Base-by-base conservation (phyloP, 192 early-diverging fungal genomes). In the Chytriomyces confervae region DNA sequence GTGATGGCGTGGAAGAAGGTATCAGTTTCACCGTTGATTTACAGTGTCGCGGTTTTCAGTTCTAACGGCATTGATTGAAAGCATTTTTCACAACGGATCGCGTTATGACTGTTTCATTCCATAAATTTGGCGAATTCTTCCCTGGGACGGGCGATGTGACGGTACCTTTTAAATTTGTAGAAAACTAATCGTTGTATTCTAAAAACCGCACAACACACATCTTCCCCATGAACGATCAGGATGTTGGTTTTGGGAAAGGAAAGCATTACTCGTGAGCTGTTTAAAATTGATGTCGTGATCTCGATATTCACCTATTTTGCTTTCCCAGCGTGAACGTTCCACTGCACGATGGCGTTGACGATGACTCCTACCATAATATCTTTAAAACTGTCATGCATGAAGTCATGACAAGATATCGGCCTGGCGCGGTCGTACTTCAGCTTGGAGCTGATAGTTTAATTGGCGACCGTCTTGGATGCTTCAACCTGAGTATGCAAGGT, bases 51-150 rank as follows among this genome's bases (percentile, higher is more conserved):
- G 36, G 4, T 2, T 36, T 36, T 36, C 36, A 4, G 36, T 36
- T 36, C 36, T 36, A 36, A 36, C 36, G 36, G 1, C 36, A 36
- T 36, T 36, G 36, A 36, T 36, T 36, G 36, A 36, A 36, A 78
- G 98, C 98, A 5, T 99, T 99, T 82, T 92, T 91, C 69, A 86
- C 91, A 6, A 97, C 95, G 36, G 91, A 93, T 77, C 86, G 91
- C 50, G 97, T 98, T n/a, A 96, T 95, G 93, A 97, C 97, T 10
- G 90, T 97, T 2, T 98, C 96, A 9, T 91, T 98, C 81, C 98
- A 99, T 82, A 96, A 97, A 83, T 92, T 95, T 81, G 94, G 92
- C 29, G 96, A 96, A 51, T 99, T 95, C 81, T 99, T 96, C 78
- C 98, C 98, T n/a, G 98, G 98, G 20, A 99, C 97, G 3, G 97